Evolutionary conservation across 352 stramenopile species (phyloP).

Genomic region (Pythium periplocum): DNA sequence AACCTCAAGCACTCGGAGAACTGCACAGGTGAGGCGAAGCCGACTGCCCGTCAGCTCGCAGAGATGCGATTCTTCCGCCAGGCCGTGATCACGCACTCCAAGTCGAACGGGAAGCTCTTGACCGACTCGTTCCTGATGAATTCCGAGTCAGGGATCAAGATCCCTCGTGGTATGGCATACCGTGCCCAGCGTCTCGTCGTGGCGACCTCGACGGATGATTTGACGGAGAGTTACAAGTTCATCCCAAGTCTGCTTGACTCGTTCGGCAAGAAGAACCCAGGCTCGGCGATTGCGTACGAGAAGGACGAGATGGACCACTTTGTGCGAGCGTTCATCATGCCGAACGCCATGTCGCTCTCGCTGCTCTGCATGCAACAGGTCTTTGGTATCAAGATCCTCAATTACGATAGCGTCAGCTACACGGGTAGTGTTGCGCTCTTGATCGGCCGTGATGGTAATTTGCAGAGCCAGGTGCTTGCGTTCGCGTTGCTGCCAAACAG

Average conservation of each 20-base stretch:
- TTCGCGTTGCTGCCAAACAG: constrained; percentile 62
- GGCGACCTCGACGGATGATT: constrained; percentile 61
- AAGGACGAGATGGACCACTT: constrained; percentile 63
- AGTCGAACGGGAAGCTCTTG: constrained; percentile 66
- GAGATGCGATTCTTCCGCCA: constrained; percentile 79
- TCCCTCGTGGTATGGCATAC: constrained; percentile 64
- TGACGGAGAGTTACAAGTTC: constrained; percentile 81
- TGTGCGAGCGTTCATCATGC: constrained; percentile 66
- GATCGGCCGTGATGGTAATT: constrained; percentile 61
- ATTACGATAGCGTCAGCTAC: constrained; percentile 65
- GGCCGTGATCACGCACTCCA: constrained; percentile 70
- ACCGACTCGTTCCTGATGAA: constrained; percentile 77
- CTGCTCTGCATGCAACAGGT: constrained; percentile 55
- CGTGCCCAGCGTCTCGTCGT: constrained; percentile 65
- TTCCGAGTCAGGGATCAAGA: constrained; percentile 58
- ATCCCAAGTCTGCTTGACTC: constrained; percentile 68
- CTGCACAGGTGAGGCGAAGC: constrained; percentile 60
- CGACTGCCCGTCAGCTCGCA: constrained; percentile 68
- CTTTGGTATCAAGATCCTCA: constrained; percentile 69
- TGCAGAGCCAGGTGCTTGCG: constrained; percentile 59
- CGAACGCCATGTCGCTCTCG: constrained; percentile 40
- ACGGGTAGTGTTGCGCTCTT: constrained; percentile 55
- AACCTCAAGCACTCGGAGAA: constrained; percentile 67
- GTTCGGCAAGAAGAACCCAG: constrained; percentile 68
- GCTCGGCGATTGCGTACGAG: constrained; percentile 52